phyloP scores from a whole-genome alignment of 176 grass and related monocot species.

The Panicum miliaceum region DNA sequence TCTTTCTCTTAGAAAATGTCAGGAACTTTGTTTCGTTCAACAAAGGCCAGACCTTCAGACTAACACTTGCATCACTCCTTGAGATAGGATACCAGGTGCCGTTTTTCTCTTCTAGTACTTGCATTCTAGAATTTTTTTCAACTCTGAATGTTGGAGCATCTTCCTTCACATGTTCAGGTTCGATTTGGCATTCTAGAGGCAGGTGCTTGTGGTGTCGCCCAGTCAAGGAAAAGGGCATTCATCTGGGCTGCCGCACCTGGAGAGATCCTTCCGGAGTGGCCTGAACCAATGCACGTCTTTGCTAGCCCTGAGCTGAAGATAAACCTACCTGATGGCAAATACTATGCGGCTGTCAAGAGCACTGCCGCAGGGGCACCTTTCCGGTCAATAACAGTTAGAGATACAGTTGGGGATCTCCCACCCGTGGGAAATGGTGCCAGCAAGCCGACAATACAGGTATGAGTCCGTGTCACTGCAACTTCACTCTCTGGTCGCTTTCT shows the following conservation, averaged over 20 bases:
- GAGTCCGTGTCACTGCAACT: conserved; percentile 4
- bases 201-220: conserved; percentile 70
- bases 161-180: conserved; percentile 51
- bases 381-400: conserved; percentile 61
- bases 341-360: conserved; percentile 57
- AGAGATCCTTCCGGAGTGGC: conserved; percentile 68
- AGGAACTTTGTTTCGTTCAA: conserved; percentile 85
- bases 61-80: conserved; percentile 69
- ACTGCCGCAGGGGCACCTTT: conserved; percentile 69
- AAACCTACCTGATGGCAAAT: conserved; percentile 38
- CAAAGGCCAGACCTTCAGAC: conserved; percentile 71
- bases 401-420: conserved; percentile 65
- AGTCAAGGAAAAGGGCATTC: conserved; percentile 79
- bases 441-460: conserved; percentile 60
- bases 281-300: conserved; percentile 77
- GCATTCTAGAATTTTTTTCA: not conserved
- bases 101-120: not conserved
- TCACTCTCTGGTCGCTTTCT: not conserved
- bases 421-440: conserved; percentile 63
- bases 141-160: not conserved
- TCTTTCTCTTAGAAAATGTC: conserved; percentile 75
- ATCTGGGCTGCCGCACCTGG: conserved; percentile 68
- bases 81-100: conserved; percentile 84
- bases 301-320: conserved; percentile 68
- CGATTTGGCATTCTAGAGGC: conserved; percentile 86